Conservation (phyloP, 805 yeast genomes). For the Barnettozyma wickerhamii region DNA sequence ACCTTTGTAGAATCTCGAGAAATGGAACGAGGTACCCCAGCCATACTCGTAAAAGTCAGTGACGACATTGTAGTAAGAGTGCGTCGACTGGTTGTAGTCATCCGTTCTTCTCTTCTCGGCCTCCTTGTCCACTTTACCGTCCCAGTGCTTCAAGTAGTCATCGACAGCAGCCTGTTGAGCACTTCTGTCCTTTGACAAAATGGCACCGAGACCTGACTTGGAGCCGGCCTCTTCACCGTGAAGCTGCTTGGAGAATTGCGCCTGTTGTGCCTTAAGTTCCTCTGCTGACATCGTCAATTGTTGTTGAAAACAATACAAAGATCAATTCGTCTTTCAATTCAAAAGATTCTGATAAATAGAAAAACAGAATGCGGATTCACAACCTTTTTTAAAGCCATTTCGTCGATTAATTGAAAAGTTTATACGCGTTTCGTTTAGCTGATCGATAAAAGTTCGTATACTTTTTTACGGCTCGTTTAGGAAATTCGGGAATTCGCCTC, state of each 20-base stretch:
- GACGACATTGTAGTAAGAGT: slow-evolving; percentile 93
- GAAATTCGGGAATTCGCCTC: neutral
- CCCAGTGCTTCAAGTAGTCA: slow-evolving; percentile 97
- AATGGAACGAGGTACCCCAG: slow-evolving; percentile 99
- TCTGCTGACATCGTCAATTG: slow-evolving; percentile 12
- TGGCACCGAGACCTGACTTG: slow-evolving; percentile 70
- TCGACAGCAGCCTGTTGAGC: slow-evolving; percentile 82
- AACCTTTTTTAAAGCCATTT: neutral
- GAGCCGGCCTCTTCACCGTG: slow-evolving; percentile 73
- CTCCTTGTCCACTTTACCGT: slow-evolving; percentile 72
- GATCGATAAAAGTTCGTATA: too few species aligned
- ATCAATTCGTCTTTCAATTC: too few species aligned
- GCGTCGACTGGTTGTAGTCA: slow-evolving; percentile 88
- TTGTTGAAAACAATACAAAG: slow-evolving; percentile 1
- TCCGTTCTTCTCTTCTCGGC: slow-evolving; percentile 70
- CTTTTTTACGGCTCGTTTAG: neutral
- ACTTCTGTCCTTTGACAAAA: slow-evolving; percentile 67
- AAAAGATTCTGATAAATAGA: too few species aligned
- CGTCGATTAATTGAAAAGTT: too few species aligned
- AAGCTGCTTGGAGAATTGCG: slow-evolving; percentile 73
- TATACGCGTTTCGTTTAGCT: neutral
- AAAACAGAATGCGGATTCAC: neutral
- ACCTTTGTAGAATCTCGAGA: slow-evolving; percentile 88
- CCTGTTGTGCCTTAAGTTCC: slow-evolving; percentile 35
- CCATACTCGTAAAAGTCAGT: slow-evolving; percentile 99